These are phyloP conservation scores for Sphagnurus paluster DNA, from an alignment of 1,284 basidiomycete species.

Conservation along the genomic window DNA sequence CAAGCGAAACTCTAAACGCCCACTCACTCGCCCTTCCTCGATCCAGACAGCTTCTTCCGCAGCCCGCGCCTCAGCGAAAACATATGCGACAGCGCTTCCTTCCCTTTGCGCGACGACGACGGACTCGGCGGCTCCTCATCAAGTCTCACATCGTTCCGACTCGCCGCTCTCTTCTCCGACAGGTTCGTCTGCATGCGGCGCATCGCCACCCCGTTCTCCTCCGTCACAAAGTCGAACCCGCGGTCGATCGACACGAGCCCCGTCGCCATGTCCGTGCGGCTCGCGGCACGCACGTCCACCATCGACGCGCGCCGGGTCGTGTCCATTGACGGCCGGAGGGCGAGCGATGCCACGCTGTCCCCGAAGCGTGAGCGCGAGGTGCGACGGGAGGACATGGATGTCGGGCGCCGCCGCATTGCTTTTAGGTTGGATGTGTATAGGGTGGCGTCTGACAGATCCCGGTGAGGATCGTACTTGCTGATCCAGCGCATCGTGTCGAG, in stretches of 20 bases:
- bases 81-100: slow-evolving; percentile 27
- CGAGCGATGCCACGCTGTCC: slow-evolving; percentile 23
- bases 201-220: slow-evolving; percentile 78
- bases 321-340: neutral
- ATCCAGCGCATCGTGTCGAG: slow-evolving; percentile 76
- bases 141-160: slow-evolving; percentile 31
- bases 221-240: slow-evolving; percentile 80
- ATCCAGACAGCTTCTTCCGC: slow-evolving; percentile 18
- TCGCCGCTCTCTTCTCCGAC: slow-evolving; percentile 49
- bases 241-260: slow-evolving; percentile 64
- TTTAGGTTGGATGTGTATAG: slow-evolving; percentile 41
- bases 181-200: slow-evolving; percentile 70
- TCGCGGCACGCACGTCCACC: slow-evolving; percentile 39
- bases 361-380: slow-evolving; percentile 15
- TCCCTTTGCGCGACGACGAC: slow-evolving; percentile 33
- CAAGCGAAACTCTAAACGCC: no score
- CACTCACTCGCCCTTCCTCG: slow-evolving; percentile 3
- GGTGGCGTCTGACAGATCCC: slow-evolving; percentile 39
- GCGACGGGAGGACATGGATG: slow-evolving; percentile 10
- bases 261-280: slow-evolving; percentile 77
- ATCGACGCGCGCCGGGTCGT: slow-evolving; percentile 27
- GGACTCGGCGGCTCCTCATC: slow-evolving; percentile 38
- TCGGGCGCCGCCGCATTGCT: slow-evolving; percentile 29
- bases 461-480: slow-evolving; percentile 56
- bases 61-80: slow-evolving; percentile 27